phyloP scores from a whole-genome alignment of 2,329 filamentous ascomycete genomes.

The Fusarium setosum region DNA sequence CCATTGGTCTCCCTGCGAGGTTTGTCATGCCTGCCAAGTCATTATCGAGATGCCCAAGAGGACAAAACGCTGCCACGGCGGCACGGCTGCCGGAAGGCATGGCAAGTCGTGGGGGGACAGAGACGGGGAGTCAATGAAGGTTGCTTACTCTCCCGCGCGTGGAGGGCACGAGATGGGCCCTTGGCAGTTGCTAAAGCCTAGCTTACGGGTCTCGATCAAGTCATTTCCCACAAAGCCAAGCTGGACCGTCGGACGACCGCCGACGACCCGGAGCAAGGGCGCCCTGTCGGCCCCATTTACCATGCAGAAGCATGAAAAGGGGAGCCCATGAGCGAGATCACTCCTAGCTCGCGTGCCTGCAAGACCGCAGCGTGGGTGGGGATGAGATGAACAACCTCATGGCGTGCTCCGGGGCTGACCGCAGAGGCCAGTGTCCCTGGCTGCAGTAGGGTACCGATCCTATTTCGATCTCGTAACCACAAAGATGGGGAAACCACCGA shows the following conservation, averaged over 20 bases:
- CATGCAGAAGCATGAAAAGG: conserved; percentile 16
- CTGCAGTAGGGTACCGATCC: neutral
- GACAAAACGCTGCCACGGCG: neutral
- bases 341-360: conserved; percentile 13
- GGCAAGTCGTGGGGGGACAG: conserved; percentile 23
- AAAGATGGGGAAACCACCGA: conserved; percentile 23
- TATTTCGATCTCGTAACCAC: conserved; percentile 39
- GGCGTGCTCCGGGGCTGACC: conserved; percentile 23
- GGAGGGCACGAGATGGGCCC: conserved; percentile 1
- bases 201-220: conserved; percentile 14
- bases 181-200: conserved; percentile 17
- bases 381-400: conserved; percentile 21
- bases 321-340: conserved; percentile 13
- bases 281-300: conserved; percentile 15
- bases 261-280: conserved; percentile 39
- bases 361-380: conserved; percentile 20
- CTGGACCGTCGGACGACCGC: conserved; percentile 39
- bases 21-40: neutral
- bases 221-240: conserved; percentile 22
- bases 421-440: neutral
- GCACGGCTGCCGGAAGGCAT: conserved; percentile 8
- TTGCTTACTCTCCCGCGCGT: neutral
- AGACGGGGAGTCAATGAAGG: conserved; percentile 11
- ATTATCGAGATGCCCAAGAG: conserved; percentile 20
- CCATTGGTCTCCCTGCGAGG: neutral